phyloP scores from a whole-genome alignment of 1,284 basidiomycete species.

The Trichosporon inkin region DNA sequence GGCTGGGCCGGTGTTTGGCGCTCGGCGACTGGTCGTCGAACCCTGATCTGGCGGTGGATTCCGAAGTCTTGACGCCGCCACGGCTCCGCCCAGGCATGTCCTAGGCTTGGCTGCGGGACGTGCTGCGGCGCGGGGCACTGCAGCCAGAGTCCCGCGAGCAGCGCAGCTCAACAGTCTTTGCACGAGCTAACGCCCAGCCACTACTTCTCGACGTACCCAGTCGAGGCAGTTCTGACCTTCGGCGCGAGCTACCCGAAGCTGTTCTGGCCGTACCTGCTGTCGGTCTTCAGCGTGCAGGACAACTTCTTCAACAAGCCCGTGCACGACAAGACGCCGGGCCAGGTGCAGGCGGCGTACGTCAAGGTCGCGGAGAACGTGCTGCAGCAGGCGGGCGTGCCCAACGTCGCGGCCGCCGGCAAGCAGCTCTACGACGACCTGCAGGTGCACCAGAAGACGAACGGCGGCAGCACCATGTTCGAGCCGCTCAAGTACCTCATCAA shows the following conservation, averaged over 20 bases:
- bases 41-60: neutral
- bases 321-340: constrained; percentile 57
- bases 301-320: constrained; percentile 66
- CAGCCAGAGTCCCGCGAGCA: too few species aligned
- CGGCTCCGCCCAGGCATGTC: neutral
- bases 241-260: constrained; percentile 63
- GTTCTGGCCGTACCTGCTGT: constrained; percentile 71
- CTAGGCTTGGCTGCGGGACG: too few species aligned
- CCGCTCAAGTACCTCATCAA: constrained; percentile 18
- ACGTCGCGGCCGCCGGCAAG: constrained; percentile 31
- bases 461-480: constrained; percentile 54
- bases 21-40: neutral
- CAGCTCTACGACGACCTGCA: constrained; percentile 37
- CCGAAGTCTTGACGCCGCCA: neutral
- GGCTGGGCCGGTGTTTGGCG: neutral
- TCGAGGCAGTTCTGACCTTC: constrained; percentile 79
- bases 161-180: too few species aligned
- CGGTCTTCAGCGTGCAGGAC: constrained; percentile 69
- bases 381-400: constrained; percentile 37
- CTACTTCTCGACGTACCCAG: constrained; percentile 64
- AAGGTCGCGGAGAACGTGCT: constrained; percentile 45
- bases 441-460: constrained; percentile 35
- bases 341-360: constrained; percentile 40
- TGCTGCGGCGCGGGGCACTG: too few species aligned
- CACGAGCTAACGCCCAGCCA: constrained; percentile 56